phyloP scores from a whole-genome alignment of 768 basidiomycete genomes.

The Tulasnella sp. region DNA sequence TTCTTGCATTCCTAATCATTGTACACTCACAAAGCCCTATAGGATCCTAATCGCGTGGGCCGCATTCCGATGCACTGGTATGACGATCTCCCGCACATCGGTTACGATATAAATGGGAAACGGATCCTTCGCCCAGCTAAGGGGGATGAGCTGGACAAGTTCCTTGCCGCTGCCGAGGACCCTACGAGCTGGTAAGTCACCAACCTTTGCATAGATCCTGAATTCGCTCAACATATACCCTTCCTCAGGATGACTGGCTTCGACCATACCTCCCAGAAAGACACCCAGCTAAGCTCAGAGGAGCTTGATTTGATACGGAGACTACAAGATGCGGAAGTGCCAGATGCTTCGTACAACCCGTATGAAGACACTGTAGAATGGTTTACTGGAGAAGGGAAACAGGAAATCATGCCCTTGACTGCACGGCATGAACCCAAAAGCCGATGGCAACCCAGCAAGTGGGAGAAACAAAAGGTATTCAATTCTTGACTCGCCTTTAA shows the following conservation, averaged over 20 bases:
- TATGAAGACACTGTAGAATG: conserved; percentile 93
- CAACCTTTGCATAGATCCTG: neutral
- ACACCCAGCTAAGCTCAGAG: conserved; percentile 80
- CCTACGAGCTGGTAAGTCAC: conserved; percentile 72
- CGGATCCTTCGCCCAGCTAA: conserved; percentile 88
- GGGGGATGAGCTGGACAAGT: conserved; percentile 96
- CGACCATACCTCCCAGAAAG: conserved; percentile 79
- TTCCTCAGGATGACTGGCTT: conserved; percentile 77
- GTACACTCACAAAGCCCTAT: neutral
- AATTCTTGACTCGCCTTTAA: neutral
- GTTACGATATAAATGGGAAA: conserved; percentile 93
- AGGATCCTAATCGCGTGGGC: conserved; percentile 95
- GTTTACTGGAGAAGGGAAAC: conserved; percentile 95
- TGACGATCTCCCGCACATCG: conserved; percentile 98
- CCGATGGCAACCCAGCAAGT: conserved; percentile 95
- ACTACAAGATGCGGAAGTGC: conserved; percentile 85
- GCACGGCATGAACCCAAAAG: conserved; percentile 92
- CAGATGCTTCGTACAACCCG: conserved; percentile 84
- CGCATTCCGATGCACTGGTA: conserved; percentile 98
- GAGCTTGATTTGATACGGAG: conserved; percentile 93
- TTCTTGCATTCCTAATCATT: conserved; percentile 4
- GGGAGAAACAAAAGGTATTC: conserved; percentile 96
- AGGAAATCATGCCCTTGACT: conserved; percentile 90
- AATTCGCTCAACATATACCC: neutral
- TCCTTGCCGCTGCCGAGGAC: conserved; percentile 89